Evolutionary conservation across 805 yeast genomes (phyloP), one percentile per base, ranked within the genome.

Genomic region (Wickerhamia fluorescens): DNA sequence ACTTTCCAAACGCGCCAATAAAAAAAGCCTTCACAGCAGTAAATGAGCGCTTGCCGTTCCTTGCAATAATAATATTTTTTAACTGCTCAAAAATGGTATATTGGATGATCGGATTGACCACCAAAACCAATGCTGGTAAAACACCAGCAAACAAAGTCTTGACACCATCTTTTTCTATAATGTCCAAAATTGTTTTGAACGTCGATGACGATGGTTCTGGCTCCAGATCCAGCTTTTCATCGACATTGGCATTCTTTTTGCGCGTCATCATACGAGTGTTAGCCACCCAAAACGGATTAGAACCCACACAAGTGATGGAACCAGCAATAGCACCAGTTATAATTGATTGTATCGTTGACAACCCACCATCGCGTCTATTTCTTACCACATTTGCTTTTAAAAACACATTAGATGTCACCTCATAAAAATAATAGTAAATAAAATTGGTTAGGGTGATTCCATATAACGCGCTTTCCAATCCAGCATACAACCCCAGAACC

Each of bases 201-300:
- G 88, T 75, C 18, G 70, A 59, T 16, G 62, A 50, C 41, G 44
- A 20, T 51, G 50, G 40, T 40, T 51, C 29, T 24, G 13, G 36
- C 20, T 18, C 20, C 10, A 10, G 10, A 8, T 7, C 9, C 7
- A 18, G 9, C 22, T 28, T 21, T 7, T 38, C 45, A 14, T 45
- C 45, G 11, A 36, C 40, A 14, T 34, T 33, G 12, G 34, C 39
- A 27, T 40, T 37, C 35, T 55, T 56, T 37, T 56, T 54, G 32
- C 56, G 50, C 29, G 88, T 86, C 43, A 94, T 83, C 72, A 80
- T 75, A 48, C 95, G 71, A 3, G 96, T 87, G 51, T 87, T 87
- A 25, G 94, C 92, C 24, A 87, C 94, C 96, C 96, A 87, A 42
- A 85, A 75, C 14, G 96, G 96, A 53, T 87, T 87, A 8, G 95